phyloP scores from a whole-genome alignment of 73 alveolate genomes.

The Blepharisma japonicum region DNA sequence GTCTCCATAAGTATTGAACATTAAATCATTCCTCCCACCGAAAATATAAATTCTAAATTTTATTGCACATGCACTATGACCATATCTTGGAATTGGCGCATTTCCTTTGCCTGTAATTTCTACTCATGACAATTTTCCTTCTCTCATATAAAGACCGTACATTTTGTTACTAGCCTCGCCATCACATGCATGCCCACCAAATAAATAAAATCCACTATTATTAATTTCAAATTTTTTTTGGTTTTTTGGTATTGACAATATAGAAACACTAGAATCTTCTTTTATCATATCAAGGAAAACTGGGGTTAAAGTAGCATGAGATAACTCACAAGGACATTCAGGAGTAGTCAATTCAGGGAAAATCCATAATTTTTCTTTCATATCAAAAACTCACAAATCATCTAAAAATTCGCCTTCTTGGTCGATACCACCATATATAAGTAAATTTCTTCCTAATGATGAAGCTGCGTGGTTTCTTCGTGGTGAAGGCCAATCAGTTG shows the following conservation, averaged over 20 bases:
- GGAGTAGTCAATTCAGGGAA: conserved; percentile 19
- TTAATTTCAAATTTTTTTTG: neutral
- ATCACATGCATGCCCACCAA: neutral
- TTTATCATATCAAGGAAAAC: neutral
- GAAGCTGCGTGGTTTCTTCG: conserved; percentile 32
- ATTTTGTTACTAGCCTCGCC: neutral
- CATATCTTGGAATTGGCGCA: conserved; percentile 5
- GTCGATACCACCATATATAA: conserved; percentile 19
- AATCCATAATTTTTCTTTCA: conserved; percentile 3
- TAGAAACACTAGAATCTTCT: neutral
- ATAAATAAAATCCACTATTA: conserved; percentile 17
- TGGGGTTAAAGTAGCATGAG: conserved; percentile 20
- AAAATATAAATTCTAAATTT: neutral
- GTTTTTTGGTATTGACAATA: neutral
- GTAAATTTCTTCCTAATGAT: neutral
- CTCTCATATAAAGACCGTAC: conserved; percentile 3
- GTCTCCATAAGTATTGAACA: neutral
- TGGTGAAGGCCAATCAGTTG: neutral
- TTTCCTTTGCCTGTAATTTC: neutral
- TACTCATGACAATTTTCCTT: neutral
- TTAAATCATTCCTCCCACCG: neutral
- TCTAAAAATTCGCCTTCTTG: neutral
- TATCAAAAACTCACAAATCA: conserved; percentile 11
- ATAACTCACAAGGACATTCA: neutral
- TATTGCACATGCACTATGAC: neutral